Evolutionary conservation across 1,284 basidiomycete species (phyloP), one percentile per base, ranked within the genome.

Genomic region (Leccinum pachyderme): DNA sequence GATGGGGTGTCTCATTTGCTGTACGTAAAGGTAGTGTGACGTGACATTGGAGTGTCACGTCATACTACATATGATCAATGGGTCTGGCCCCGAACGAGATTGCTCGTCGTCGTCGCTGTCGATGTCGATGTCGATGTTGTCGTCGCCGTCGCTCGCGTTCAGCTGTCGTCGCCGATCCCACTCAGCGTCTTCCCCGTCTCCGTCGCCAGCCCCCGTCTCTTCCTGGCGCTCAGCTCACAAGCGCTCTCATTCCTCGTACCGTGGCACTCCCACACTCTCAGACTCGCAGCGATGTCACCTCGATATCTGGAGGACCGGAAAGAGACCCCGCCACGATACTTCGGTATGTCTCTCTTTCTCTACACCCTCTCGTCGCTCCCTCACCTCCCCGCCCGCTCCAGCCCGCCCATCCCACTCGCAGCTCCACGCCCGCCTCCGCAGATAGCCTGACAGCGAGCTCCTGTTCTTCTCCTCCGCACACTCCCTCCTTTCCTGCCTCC

Each of bases 141-240:
- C 81, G 77, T 74, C 77, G 51, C 76, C 76, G 55, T 59, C 70
- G 53, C 69, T 69, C 52, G 60, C 61, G 45, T 65, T 70, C 56
- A 70, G 69, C 59, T 73, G 75, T 63, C 80, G 82, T 58, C 76
- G 77, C 47, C 73, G 83, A 65, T 85, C 84, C 29, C 78, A 79
- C 59, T 83, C 84, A 27, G 74, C 78, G n/a, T 79, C 81, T 15
- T 74, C 75, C 8, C 70, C 75, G 22, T 75, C 77, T 12, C 66
- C 71, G 65, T 61, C 72, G 49, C 55, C 67, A 31, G 67, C 70
- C 50, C 70, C 70, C 22, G 69, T 71, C 31, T 61, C 70, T 53
- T 70, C 73, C 45, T 75, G 73, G 74, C 74, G 74, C 53, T 64
- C 68, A 43, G 66, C 80, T 7, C 70, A 71, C 51, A 83, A 83